Evolutionary conservation across 1,284 basidiomycete genomes (phyloP), one percentile per base, ranked within the genome.

Genomic region (Fistulinella cinereoalba): DNA sequence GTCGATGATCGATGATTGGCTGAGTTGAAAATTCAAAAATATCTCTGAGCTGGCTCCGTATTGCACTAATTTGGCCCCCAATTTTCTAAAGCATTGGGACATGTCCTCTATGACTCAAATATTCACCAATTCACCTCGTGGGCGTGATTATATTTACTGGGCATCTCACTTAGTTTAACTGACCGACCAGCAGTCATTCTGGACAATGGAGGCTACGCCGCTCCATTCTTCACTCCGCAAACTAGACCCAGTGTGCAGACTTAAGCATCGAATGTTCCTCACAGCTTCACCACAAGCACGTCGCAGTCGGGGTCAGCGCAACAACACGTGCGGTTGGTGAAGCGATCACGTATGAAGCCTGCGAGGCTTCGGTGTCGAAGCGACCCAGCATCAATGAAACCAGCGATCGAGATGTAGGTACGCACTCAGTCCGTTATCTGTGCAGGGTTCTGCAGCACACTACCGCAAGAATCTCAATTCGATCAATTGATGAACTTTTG

Each of bases 311-410:
- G n/a, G 25, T 36, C 51, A 31, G 15, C n/a, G 21, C 19, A 6
- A 40, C 10, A 13, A 6, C 53, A 52, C 50, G 50, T 54, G 45
- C 51, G n/a, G n/a, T n/a, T 16, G 18, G 16, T 28, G 31, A 61
- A 47, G 39, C 53, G 54, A 63, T 63, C 47, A 63, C 56, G 58
- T 59, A 63, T 37, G 41, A 51, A 29, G 33, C 43, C 46, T 38
- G 33, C 32, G 39, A 41, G 41, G 28, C 28, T 38, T 25, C 28
- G 22, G 33, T 21, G 42, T 29, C 37, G 24, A 37, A 24, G n/a
- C n/a, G 37, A 37, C 15, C 15, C 43, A 10, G 31, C 27, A 51
- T 48, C 54, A 41, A 45, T 44, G 43, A 55, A 54, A 36, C 29
- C 34, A 43, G 41, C 25, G 58, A 62, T 64, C 51, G 58, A 53